Conservation (phyloP, 176 grass and related monocot species). For the Puccinellia tenuiflora region DNA sequence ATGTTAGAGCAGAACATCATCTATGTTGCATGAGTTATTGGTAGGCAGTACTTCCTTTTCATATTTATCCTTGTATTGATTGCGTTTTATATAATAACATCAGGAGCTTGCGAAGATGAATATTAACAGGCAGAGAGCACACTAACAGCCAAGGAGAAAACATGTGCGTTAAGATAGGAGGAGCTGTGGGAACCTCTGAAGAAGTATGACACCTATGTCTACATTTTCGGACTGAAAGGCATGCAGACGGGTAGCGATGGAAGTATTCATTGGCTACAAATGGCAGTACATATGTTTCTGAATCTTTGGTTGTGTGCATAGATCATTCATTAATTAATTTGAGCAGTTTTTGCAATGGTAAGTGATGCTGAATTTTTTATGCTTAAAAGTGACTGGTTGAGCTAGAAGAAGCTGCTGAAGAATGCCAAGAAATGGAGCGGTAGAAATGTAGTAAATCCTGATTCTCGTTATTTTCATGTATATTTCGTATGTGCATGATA, state of each 20-base stretch:
- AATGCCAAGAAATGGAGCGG: neutral
- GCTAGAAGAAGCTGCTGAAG: neutral
- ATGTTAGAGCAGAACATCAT: constrained; percentile 22
- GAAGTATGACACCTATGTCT: neutral
- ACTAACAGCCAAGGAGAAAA: no score
- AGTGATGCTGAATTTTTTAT: neutral
- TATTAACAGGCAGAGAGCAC: no score
- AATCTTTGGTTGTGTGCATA: neutral
- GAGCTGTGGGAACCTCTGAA: neutral
- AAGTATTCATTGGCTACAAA: neutral
- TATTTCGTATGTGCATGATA: neutral
- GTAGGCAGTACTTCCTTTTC: neutral
- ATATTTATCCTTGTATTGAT: no score
- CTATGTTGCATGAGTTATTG: neutral
- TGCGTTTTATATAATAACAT: no score
- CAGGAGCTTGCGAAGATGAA: no score
- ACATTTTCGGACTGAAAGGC: neutral
- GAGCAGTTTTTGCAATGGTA: neutral
- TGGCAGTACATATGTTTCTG: neutral
- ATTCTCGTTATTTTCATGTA: neutral
- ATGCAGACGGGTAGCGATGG: neutral
- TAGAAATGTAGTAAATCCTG: neutral
- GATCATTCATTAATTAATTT: neutral
- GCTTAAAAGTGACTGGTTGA: neutral
- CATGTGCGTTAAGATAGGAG: neutral